Evolutionary conservation across 352 stramenopile genomes (phyloP).

Genomic region (Globisporangium recalcitrans): DNA sequence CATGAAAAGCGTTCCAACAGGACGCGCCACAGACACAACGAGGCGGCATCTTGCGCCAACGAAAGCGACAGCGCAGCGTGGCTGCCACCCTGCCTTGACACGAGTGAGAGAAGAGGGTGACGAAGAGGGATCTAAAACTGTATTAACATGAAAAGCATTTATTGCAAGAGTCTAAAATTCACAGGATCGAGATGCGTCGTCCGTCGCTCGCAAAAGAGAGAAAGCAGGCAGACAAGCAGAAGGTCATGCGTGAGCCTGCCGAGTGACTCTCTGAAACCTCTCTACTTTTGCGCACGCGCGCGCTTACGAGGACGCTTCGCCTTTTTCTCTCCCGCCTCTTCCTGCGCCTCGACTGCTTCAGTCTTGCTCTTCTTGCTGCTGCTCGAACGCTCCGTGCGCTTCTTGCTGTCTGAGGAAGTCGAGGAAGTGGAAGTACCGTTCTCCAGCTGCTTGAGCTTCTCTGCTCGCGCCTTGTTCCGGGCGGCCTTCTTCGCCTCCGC

Average conservation of each 20-base stretch:
- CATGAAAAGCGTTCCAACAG: too few species aligned
- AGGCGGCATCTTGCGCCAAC: not conserved
- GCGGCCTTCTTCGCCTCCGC: slow-evolving; percentile 4
- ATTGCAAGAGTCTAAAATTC: slow-evolving; percentile 6
- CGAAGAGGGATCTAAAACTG: slow-evolving; percentile 7
- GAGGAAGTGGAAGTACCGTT: not conserved
- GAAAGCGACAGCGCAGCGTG: not conserved
- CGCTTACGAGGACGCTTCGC: slow-evolving; percentile 11
- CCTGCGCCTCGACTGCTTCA: not conserved
- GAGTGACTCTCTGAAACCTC: too few species aligned
- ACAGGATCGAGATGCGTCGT: not conserved
- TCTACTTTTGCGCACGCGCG: not conserved
- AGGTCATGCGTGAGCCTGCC: not conserved
- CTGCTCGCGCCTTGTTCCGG: slow-evolving; percentile 8
- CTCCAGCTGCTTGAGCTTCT: slow-evolving; percentile 14
- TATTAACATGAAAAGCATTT: slow-evolving; percentile 13
- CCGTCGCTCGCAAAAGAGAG: not conserved
- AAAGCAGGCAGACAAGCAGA: not conserved
- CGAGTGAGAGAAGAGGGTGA: not conserved
- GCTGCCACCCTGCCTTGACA: too few species aligned
- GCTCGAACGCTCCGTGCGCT: slow-evolving; percentile 9
- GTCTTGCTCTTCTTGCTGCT: not conserved
- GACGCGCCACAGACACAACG: too few species aligned
- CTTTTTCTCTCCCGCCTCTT: not conserved
- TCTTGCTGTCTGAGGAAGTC: slow-evolving; percentile 2